These are phyloP conservation scores for Mortierella sp. DNA, from an alignment of 371 early-diverging fungal genomes.

Conservation along the genomic window DNA sequence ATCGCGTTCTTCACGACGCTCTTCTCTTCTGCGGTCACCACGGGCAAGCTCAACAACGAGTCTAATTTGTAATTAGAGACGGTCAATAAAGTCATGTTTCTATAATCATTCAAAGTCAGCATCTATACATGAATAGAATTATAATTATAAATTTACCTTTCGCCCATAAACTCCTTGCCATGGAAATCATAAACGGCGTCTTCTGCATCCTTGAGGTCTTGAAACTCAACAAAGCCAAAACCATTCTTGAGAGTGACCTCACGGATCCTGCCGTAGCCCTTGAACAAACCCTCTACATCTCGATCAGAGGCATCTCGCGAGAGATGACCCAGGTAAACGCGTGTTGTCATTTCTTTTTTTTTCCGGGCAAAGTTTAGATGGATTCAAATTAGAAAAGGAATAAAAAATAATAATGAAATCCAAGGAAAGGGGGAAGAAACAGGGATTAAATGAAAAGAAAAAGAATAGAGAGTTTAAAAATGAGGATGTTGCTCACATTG, in stretches of 20 bases:
- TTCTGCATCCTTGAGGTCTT: slow-evolving; percentile 74
- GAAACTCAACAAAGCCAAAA: slow-evolving; percentile 82
- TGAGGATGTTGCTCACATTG: too few species aligned
- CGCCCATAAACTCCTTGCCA: slow-evolving; percentile 76
- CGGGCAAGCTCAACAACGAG: slow-evolving; percentile 80
- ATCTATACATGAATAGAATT: neutral
- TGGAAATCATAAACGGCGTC: slow-evolving; percentile 78
- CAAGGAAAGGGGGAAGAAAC: too few species aligned
- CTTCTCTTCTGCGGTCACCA: slow-evolving; percentile 63
- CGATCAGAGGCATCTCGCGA: slow-evolving; percentile 71
- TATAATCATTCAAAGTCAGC: neutral
- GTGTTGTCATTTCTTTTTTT: slow-evolving; percentile 57
- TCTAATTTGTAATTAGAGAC: slow-evolving; percentile 47
- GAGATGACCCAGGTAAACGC: slow-evolving; percentile 80
- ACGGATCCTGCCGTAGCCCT: slow-evolving; percentile 73
- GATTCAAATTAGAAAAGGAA: neutral
- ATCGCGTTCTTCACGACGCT: slow-evolving; percentile 53
- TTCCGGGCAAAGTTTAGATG: neutral
- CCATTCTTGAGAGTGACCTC: slow-evolving; percentile 79
- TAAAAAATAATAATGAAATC: neutral
- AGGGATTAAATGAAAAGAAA: too few species aligned
- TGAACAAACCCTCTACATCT: slow-evolving; percentile 75
- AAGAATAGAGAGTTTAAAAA: too few species aligned
- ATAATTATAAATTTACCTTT: slow-evolving; percentile 66
- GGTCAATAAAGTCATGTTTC: neutral